Percentiles rank a stretch among this genome's conserved stretches.
Conservation (phyloP, 2,329 filamentous ascomycete species). For the Venturia aucupariae region DNA sequence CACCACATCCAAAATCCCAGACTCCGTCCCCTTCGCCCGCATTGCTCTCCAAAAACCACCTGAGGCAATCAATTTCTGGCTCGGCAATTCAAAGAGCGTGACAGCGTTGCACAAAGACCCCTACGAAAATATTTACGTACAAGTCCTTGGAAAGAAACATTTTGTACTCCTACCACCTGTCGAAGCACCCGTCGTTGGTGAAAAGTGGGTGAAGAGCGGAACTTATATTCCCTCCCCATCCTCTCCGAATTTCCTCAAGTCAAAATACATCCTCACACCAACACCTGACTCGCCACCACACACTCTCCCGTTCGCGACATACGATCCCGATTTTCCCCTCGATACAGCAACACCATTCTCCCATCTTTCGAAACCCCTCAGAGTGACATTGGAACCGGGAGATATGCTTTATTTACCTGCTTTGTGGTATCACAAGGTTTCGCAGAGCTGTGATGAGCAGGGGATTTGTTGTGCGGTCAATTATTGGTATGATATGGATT, state of each 20-base stretch:
- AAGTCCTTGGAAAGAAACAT: conserved; percentile 62
- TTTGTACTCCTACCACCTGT: conserved; percentile 67
- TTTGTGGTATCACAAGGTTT: conserved; percentile 81
- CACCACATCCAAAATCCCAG: conserved; percentile 47
- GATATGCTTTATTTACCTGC: conserved; percentile 78
- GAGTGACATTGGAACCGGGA: conserved; percentile 60
- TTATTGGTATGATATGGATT: conserved; percentile 82
- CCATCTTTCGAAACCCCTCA: conserved; percentile 47
- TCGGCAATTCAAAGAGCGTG: conserved; percentile 48
- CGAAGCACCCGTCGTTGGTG: conserved; percentile 60
- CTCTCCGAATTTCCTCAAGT: background rate
- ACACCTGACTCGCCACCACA: conserved; percentile 30
- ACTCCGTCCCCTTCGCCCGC: conserved; percentile 60
- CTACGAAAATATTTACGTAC: conserved; percentile 79
- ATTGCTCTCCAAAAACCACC: conserved; percentile 57
- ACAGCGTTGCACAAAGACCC: conserved; percentile 74
- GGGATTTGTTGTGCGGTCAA: conserved; percentile 71
- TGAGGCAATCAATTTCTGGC: conserved; percentile 63
- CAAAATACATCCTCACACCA: conserved; percentile 22
- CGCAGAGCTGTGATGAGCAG: conserved; percentile 58
- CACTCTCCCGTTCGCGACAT: conserved; percentile 58
- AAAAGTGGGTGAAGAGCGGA: conserved; percentile 47
- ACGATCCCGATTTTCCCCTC: conserved; percentile 59
- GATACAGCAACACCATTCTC: conserved; percentile 49
- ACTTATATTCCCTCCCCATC: conserved; percentile 40